Conservation (phyloP, 2,329 filamentous ascomycete genomes). For the Zelopaecilomyces penicillatus region DNA sequence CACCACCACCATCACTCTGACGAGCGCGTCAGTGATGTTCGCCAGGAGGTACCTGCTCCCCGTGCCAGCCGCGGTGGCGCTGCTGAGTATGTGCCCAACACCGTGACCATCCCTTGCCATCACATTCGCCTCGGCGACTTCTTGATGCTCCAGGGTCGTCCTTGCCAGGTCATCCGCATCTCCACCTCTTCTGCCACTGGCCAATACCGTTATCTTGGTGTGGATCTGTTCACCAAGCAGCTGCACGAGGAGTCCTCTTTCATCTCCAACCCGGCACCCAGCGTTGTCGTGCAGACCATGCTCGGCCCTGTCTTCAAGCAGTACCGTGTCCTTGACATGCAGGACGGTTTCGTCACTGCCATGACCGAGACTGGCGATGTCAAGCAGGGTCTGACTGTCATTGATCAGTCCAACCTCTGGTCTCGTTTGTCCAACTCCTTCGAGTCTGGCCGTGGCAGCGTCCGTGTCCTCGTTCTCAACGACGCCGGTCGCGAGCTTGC, state of each 20-base stretch:
- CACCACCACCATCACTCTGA: conserved; percentile 41
- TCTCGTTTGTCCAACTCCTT: conserved; percentile 74
- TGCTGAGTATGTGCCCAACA: conserved; percentile 53
- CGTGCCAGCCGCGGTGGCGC: conserved; percentile 19
- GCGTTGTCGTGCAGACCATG: conserved; percentile 98
- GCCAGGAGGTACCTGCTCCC: conserved; percentile 14
- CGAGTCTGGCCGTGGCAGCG: conserved; percentile 82
- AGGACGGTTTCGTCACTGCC: conserved; percentile 78
- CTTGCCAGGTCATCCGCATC: conserved; percentile 99
- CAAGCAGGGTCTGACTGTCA: conserved; percentile 88
- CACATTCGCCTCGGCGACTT: conserved; percentile 99
- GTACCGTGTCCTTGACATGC: conserved; percentile 97
- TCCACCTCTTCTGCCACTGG: conserved; percentile 95
- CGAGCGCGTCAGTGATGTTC: conserved; percentile 35
- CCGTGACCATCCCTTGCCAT: conserved; percentile 97
- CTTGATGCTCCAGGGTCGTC: conserved; percentile 95
- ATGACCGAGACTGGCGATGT: conserved; percentile 99
- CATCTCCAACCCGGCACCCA: conserved; percentile 92
- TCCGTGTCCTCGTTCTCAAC: conserved; percentile 91
- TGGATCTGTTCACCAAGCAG: conserved; percentile 99
- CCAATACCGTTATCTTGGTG: conserved; percentile 99
- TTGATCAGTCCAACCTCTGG: conserved; percentile 90
- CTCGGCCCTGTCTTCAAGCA: conserved; percentile 99
- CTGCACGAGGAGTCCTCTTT: conserved; percentile 98
- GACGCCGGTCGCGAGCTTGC: conserved; percentile 89